phyloP scores from a whole-genome alignment of 495 filamentous ascomycete genomes.

The Talaromyces borbonicus region DNA sequence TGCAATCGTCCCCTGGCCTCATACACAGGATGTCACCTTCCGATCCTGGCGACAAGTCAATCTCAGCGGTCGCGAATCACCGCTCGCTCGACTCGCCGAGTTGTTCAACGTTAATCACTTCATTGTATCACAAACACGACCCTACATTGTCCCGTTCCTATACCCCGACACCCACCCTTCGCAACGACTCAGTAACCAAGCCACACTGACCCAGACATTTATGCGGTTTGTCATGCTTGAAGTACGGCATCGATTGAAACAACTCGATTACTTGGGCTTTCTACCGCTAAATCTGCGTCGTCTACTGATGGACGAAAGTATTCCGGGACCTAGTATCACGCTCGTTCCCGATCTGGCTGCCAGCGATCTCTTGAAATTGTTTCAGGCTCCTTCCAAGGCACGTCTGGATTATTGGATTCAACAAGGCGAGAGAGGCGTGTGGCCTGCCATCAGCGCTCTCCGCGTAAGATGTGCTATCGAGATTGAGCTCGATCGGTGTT shows the following conservation, averaged over 20 bases:
- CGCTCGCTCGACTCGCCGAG: conserved; percentile 73
- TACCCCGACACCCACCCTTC: conserved; percentile 69
- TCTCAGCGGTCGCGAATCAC: conserved; percentile 68
- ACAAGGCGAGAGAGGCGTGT: conserved; percentile 76
- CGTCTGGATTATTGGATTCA: conserved; percentile 78
- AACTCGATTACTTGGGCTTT: conserved; percentile 67
- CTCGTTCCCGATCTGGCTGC: conserved; percentile 71
- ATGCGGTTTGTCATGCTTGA: conserved; percentile 64
- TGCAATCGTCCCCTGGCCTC: conserved; percentile 69
- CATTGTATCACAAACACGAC: conserved; percentile 94
- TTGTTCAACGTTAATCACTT: conserved; percentile 98
- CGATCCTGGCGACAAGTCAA: conserved; percentile 56
- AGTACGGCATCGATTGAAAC: conserved; percentile 69
- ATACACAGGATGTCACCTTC: conserved; percentile 56
- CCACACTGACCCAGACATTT: conserved; percentile 50
- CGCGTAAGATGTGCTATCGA: conserved; percentile 80
- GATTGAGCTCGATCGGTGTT: conserved; percentile 73
- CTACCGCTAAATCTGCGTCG: conserved; percentile 60
- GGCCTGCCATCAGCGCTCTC: conserved; percentile 81
- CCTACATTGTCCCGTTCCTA: conserved; percentile 86
- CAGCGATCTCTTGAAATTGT: conserved; percentile 60
- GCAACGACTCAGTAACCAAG: conserved; percentile 47
- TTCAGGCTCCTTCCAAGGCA: conserved; percentile 69
- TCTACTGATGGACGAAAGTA: conserved; percentile 77
- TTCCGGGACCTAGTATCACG: conserved; percentile 71